Evolutionary conservation across 371 early-diverging fungal species (phyloP), one percentile per base, ranked within the genome.

Genomic region (Zychaea mexicana): DNA sequence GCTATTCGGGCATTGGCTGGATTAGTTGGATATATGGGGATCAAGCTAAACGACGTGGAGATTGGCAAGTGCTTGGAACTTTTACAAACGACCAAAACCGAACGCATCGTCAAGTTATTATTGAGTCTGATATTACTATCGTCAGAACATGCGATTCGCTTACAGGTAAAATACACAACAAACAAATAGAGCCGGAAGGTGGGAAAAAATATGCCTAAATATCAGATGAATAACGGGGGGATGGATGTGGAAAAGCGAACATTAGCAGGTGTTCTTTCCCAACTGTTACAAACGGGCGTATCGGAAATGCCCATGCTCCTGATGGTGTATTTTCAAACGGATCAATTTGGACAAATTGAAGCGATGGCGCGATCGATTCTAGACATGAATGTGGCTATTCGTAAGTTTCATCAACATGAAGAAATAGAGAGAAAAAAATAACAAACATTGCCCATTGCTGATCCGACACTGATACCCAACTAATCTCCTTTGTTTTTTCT

Each of bases 331-430:
- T 81, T 78, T 31, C 73, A 73, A 58, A 70, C 75, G 12, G 75
- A 81, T 62, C 71, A 74, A 15, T 76, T 81, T 31, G 54, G 59
- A 10, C 73, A 73, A 52, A 64, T 81, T 3, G 82, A 81, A 52
- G 68, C 67, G 7, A 73, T 55, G 52, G 60, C 76, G 39, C 70
- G 82, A n/a, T 66, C 73, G 31, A 64, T 75, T 0, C 54, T 81
- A 30, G 60, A 68, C 2, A 81, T 81, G 78, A 73, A 74, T 26
- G 62, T 81, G n/a, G 71, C 77, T 26, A 81, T 78, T 61, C 73
- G 81, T 81, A 74, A 70, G 76, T 45, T 28, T 22, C 3, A 17
- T 31, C n/a, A n/a, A n/a, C n/a, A n/a, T n/a, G n/a, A n/a, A n/a
- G n/a, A n/a, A n/a, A n/a, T n/a, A n/a, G n/a, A n/a, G n/a, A n/a